phyloP scores from a whole-genome alignment of 2,329 filamentous ascomycete genomes.

The Sporothrix brunneoviolacea region DNA sequence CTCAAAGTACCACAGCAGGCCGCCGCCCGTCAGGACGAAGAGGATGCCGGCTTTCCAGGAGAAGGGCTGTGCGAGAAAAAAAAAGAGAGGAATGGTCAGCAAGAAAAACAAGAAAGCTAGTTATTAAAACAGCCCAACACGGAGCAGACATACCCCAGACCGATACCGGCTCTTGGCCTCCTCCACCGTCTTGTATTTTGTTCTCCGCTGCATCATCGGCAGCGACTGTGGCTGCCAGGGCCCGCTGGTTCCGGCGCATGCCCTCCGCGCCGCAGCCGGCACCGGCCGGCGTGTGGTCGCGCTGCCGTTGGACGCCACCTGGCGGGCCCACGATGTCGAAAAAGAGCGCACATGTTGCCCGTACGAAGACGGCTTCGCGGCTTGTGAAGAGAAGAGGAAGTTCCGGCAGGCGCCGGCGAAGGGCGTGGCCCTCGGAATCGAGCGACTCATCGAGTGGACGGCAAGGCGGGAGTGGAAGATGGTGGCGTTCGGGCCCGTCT shows the following conservation, averaged over 20 bases:
- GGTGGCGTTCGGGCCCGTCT: too few species aligned
- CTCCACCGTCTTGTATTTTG: constrained; percentile 48
- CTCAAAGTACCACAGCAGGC: constrained; percentile 84
- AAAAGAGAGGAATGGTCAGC: neutral
- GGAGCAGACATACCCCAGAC: constrained; percentile 38
- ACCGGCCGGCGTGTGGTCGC: constrained; percentile 3
- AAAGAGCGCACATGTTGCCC: neutral
- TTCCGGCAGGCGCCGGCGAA: constrained; percentile 11
- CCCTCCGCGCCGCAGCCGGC: constrained; percentile 1
- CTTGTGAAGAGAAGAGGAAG: neutral
- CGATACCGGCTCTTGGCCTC: constrained; percentile 53
- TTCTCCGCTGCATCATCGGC: constrained; percentile 30
- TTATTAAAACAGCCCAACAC: too few species aligned
- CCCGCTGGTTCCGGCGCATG: constrained; percentile 18
- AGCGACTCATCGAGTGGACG: constrained; percentile 11
- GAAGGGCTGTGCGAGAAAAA: constrained; percentile 86
- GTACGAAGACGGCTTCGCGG: neutral
- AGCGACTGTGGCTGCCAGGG: constrained; percentile 18
- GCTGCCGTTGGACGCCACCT: neutral
- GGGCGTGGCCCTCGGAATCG: constrained; percentile 13
- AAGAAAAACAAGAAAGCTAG: neutral
- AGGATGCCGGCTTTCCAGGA: constrained; percentile 84
- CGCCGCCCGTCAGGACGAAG: constrained; percentile 72
- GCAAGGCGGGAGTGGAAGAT: neutral
- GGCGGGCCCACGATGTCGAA: constrained; percentile 1